Conservation (phyloP, 1,284 basidiomycete species). For the Marasmius fiardii region DNA sequence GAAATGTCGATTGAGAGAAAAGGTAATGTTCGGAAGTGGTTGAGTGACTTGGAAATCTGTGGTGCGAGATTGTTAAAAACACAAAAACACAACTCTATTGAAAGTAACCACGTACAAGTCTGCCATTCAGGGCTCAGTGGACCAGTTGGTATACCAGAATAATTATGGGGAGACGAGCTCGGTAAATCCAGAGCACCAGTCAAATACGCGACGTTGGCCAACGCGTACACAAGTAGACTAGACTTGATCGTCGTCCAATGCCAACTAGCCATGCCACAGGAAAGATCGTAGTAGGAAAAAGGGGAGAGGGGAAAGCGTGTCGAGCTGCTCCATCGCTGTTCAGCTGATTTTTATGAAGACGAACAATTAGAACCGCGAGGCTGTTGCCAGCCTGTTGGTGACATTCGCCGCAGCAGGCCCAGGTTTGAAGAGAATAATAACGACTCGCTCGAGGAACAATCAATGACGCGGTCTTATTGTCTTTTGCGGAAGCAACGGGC, state of each 20-base stretch:
- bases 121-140: constrained; percentile 63
- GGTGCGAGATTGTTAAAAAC: background rate
- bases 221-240: background rate
- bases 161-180: constrained; percentile 44
- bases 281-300: background rate
- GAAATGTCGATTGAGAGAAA: constrained; percentile 50
- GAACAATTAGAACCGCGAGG: background rate
- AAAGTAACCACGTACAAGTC: constrained; percentile 39
- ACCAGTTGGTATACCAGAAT: constrained; percentile 48
- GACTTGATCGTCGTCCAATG: background rate
- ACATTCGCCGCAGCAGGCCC: too few relatives aligned
- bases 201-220: background rate
- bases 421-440: too few relatives aligned
- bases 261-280: background rate
- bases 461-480: background rate
- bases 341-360: background rate
- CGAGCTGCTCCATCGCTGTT: background rate
- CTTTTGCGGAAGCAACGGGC: too few relatives aligned
- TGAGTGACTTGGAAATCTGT: constrained; percentile 59
- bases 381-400: too few relatives aligned
- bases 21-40: constrained; percentile 62
- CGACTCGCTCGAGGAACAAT: background rate
- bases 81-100: background rate
- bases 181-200: constrained; percentile 24
- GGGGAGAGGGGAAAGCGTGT: background rate